These are phyloP conservation scores for Auriscalpium orientale DNA, from an alignment of 768 basidiomycete genomes.

Conservation along the genomic window DNA sequence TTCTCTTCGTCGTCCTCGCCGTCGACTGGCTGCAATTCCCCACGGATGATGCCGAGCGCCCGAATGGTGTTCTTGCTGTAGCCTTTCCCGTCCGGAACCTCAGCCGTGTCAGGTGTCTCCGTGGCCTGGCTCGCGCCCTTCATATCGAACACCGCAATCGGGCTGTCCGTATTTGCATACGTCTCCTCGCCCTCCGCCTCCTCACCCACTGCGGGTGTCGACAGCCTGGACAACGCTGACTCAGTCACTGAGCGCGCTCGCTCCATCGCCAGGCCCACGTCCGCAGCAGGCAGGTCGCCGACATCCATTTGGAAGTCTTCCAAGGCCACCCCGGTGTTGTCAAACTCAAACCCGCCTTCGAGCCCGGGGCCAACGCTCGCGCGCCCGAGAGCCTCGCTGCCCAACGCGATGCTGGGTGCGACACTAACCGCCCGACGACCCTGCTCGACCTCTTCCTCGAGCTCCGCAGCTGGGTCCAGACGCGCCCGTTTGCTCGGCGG, in stretches of 20 bases:
- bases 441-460: slow-evolving; percentile 57
- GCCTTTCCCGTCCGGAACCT: slow-evolving; percentile 54
- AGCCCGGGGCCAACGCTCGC: slow-evolving; percentile 8
- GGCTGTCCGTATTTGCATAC: slow-evolving; percentile 65
- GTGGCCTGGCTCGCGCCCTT: slow-evolving; percentile 44
- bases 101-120: slow-evolving; percentile 23
- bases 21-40: slow-evolving; percentile 52
- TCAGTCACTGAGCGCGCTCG: slow-evolving; percentile 39
- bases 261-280: slow-evolving; percentile 26
- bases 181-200: slow-evolving; percentile 45
- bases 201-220: slow-evolving; percentile 54
- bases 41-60: slow-evolving; percentile 68
- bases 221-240: slow-evolving; percentile 52
- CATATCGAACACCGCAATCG: slow-evolving; percentile 75
- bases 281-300: slow-evolving; percentile 38
- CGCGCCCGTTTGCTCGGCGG: slow-evolving; percentile 53
- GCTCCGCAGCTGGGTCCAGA: slow-evolving; percentile 29
- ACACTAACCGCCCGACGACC: slow-evolving; percentile 60
- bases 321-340: slow-evolving; percentile 42
- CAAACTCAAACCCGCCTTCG: slow-evolving; percentile 43
- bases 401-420: slow-evolving; percentile 46
- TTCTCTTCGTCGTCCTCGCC: slow-evolving; percentile 45
- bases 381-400: slow-evolving; percentile 47
- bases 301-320: slow-evolving; percentile 74
- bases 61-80: slow-evolving; percentile 88